Conservation (phyloP, 768 basidiomycete genomes). For the Rhodotorula toruloides region DNA sequence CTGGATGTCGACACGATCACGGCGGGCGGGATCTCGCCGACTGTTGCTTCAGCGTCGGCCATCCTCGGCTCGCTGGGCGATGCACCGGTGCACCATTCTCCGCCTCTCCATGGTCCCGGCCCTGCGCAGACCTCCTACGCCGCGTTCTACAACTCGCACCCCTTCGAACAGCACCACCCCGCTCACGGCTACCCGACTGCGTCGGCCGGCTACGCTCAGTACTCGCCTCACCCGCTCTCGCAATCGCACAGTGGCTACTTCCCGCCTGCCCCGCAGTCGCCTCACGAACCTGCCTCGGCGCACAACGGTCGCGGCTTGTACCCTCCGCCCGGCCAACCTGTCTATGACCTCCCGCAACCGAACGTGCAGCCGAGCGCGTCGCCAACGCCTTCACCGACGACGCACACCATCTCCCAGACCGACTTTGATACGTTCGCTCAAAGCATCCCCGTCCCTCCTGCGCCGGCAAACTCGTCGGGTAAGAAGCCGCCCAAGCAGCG, state of each 20-base stretch:
- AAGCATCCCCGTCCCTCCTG: neutral
- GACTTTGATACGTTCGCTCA: too few relatives aligned
- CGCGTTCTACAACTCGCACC: conserved; percentile 6
- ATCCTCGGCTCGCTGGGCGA: conserved; percentile 39
- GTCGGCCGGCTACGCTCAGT: neutral
- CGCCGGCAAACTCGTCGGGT: neutral
- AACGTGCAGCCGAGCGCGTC: neutral
- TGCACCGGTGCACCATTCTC: neutral
- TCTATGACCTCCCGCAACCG: neutral
- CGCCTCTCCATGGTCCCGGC: too few relatives aligned
- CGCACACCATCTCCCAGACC: neutral
- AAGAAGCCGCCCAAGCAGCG: conserved; percentile 23
- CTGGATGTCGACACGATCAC: conserved; percentile 20
- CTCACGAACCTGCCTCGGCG: neutral
- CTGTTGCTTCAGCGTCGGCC: conserved; percentile 40
- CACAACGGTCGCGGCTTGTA: neutral
- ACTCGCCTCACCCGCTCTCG: conserved; percentile 10
- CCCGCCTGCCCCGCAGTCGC: neutral
- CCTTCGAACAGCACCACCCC: neutral
- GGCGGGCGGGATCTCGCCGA: conserved; percentile 34
- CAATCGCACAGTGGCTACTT: neutral
- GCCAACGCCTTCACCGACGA: neutral
- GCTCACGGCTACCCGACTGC: neutral
- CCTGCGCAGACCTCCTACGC: neutral
- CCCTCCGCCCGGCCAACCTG: neutral